Percentiles rank a stretch among this genome's conserved stretches.
phyloP scores from a whole-genome alignment of 257 asterid species.

The Gynochthodes officinalis region DNA sequence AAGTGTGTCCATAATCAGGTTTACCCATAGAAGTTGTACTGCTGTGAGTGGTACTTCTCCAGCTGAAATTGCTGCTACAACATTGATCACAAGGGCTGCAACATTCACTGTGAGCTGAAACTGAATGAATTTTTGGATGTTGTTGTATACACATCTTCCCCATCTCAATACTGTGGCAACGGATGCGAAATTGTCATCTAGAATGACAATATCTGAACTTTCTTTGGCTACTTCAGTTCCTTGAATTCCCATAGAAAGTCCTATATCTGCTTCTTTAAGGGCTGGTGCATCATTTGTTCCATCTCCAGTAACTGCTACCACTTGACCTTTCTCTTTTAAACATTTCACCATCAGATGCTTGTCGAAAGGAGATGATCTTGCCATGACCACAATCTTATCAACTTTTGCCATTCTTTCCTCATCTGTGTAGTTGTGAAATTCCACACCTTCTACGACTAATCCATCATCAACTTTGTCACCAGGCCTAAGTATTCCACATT shows the following conservation, averaged over 20 bases:
- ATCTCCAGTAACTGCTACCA: slow-evolving; percentile 75
- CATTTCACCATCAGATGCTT: slow-evolving; percentile 71
- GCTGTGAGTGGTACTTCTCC: slow-evolving; percentile 68
- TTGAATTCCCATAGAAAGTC: slow-evolving; percentile 72
- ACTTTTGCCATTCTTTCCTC: slow-evolving; percentile 58
- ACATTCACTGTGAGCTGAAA: slow-evolving; percentile 61
- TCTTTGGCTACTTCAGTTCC: slow-evolving; percentile 71
- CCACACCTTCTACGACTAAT: slow-evolving; percentile 57
- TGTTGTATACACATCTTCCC: slow-evolving; percentile 62
- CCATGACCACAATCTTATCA: slow-evolving; percentile 57
- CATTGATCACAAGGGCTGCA: slow-evolving; percentile 50
- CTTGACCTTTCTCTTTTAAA: slow-evolving; percentile 55
- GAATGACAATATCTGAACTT: slow-evolving; percentile 68
- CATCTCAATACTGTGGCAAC: slow-evolving; percentile 47
- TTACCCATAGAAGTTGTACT: slow-evolving; percentile 55
- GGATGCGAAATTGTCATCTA: slow-evolving; percentile 63
- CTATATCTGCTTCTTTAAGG: slow-evolving; percentile 62
- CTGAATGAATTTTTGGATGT: slow-evolving; percentile 67
- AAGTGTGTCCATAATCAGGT: slow-evolving; percentile 46
- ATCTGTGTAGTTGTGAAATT: slow-evolving; percentile 53
- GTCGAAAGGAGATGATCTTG: slow-evolving; percentile 75
- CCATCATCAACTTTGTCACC: slow-evolving; percentile 15
- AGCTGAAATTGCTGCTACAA: slow-evolving; percentile 57
- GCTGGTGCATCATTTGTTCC: slow-evolving; percentile 78
- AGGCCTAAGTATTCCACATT: slow-evolving; percentile 60